Evolutionary conservation across 2,329 filamentous ascomycete species (phyloP), one percentile per base, ranked within the genome.

Genomic region (Fusarium falciforme): DNA sequence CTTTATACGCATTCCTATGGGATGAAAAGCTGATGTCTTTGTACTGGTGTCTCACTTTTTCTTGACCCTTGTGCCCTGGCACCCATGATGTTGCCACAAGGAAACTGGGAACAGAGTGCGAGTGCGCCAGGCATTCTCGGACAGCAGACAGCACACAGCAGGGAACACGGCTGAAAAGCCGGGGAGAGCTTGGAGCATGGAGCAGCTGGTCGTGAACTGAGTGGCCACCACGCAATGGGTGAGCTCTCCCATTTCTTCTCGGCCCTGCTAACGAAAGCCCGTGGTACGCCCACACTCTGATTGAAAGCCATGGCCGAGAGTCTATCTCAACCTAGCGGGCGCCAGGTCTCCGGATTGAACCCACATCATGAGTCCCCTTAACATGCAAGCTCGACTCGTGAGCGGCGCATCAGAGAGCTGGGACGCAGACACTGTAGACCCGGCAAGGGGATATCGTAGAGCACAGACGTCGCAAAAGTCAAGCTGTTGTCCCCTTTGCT

Each of bases 161-260:
- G 55, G 67, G 67, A 72, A 65, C 49, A 73, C 44, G 64, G 60
- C 36, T 61, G 67, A 65, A 74, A 73, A 71, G 71, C 71, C 58
- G 71, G 71, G 67, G 47, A 60, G 55, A 73, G 71, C 71, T 74
- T 42, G 67, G 63, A 40, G 60, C 47, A 64, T 54, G 29, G 38
- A 61, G 38, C 57, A 62, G 17, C 29, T 27, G 17, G 35, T 61
- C 31, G n/a, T 38, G 55, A 64, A 63, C 33, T 55, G 55, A 71
- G 33, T 44, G 55, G 42, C 61, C 42, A 62, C 57, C 61, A 47
- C n/a, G 49, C 42, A n/a, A 10, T 52, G 16, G 22, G 22, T 5
- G 22, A 47, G 42, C 42, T 47, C 42, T n/a, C 44, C n/a, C 25
- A 12, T 36, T 17, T 29, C 44, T 22, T 25, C 35, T 27, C 25